Evolutionary conservation across 2,329 filamentous ascomycete species (phyloP), one percentile per base, ranked within the genome.

Genomic region (Polytolypa hystricis): DNA sequence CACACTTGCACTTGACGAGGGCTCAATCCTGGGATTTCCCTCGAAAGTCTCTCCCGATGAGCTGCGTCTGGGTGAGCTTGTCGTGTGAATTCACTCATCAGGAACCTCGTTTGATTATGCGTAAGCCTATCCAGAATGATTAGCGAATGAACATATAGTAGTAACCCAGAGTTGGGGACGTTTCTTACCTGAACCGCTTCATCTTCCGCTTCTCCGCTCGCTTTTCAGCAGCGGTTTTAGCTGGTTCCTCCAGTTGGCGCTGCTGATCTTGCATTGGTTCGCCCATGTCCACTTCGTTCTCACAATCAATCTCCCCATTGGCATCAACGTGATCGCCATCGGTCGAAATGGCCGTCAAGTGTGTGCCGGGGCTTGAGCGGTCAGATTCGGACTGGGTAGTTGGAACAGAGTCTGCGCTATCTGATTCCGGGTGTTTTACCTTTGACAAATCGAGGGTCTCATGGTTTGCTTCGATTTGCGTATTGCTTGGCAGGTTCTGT

Each of bases 41-140:
- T 71, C 3, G 87, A 89, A 25, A 96, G 68, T 31, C 85, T 73
- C 56, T 94, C 87, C 44, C 87, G 73, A 58, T 94, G 86, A 31
- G 84, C 83, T 27, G 87, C 87, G 62, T 96, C 87, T 5, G 87
- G 87, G 56, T 95, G 87, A 16, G 87, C 84, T 56, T 96, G 86
- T 50, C 91, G 86, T 39, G 86, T 83, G 53, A 95, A 96, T 57
- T 96, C 87, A 61, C 84, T 94, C 85, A 94, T 93, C 39, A 96
- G 67, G 52, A 93, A 96, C 10, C 89, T 79, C n/a, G 89, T 95
- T 69, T 96, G 89, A 51, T 91, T 89, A 59, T 95, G 87, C 1
- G 87, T 94, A 46, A 96, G 77, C 47, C 87, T 93, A 51, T 23
- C 19, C 33, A 10, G 11, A 12, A 18, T 20, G 14, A 30, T 26